phyloP scores from a whole-genome alignment of 805 yeast species.

The Candida dendrica region DNA sequence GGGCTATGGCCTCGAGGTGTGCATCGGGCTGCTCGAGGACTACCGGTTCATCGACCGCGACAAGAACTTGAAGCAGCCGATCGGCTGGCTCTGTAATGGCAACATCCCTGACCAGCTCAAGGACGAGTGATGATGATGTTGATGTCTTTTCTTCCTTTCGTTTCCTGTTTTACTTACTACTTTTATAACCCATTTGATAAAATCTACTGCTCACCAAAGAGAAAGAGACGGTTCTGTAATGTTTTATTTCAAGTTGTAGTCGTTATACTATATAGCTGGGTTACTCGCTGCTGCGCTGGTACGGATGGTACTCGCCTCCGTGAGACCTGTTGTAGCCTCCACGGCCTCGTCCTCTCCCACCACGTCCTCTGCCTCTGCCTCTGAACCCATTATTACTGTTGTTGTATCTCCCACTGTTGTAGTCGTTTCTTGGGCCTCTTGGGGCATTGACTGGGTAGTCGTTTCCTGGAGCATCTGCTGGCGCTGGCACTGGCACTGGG shows the following conservation, averaged over 20 bases:
- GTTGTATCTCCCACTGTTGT: constrained; percentile 16
- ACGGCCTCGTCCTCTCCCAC: constrained; percentile 11
- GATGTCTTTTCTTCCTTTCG: too few relatives aligned
- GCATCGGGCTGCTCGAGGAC: constrained; percentile 40
- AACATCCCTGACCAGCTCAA: constrained; percentile 27
- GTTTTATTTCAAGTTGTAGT: too few relatives aligned
- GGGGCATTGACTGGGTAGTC: constrained; percentile 33
- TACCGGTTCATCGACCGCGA: constrained; percentile 33
- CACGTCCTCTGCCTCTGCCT: constrained; percentile 13
- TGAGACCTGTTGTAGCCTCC: constrained; percentile 11
- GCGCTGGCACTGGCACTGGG: constrained; percentile 23
- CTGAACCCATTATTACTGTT: not conserved
- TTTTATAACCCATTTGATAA: too few relatives aligned
- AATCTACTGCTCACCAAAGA: too few relatives aligned
- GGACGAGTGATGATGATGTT: not conserved
- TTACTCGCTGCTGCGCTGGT: constrained; percentile 10
- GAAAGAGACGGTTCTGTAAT: not conserved
- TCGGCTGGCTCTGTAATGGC: constrained; percentile 36
- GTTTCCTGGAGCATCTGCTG: constrained; percentile 8
- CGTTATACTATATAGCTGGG: too few relatives aligned
- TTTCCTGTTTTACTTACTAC: too few relatives aligned
- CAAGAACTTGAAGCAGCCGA: constrained; percentile 35
- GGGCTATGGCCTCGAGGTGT: constrained; percentile 35
- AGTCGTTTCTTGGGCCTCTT: constrained; percentile 41
- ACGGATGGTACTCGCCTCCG: constrained; percentile 36